Conservation (phyloP, 108 stramenopile genomes). For the Phaeodactylum tricornutum region DNA sequence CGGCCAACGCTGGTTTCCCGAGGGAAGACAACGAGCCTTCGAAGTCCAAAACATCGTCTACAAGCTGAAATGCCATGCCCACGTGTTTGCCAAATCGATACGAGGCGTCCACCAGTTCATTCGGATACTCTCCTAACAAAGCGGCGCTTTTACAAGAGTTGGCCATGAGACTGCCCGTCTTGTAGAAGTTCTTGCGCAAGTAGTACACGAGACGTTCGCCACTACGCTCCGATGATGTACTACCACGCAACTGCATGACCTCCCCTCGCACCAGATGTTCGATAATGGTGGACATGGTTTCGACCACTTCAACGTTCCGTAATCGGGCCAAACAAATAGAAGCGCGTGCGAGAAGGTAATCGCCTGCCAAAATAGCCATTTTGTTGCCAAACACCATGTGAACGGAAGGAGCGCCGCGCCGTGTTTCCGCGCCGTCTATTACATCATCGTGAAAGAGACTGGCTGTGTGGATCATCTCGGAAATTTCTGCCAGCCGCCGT, state of each 20-base stretch:
- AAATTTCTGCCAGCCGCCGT: slow-evolving; percentile 92
- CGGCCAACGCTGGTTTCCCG: slow-evolving; percentile 92
- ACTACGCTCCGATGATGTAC: slow-evolving; percentile 1
- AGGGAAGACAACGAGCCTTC: slow-evolving; percentile 71
- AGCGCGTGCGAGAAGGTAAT: slow-evolving; percentile 94
- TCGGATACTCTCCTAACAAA: slow-evolving; percentile 64
- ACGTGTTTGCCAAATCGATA: slow-evolving; percentile 93
- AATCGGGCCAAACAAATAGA: slow-evolving; percentile 90
- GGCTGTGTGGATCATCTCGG: slow-evolving; percentile 99
- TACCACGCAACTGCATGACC: slow-evolving; percentile 88
- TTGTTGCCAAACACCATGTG: slow-evolving; percentile 96
- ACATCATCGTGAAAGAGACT: slow-evolving; percentile 96
- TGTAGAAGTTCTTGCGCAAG: slow-evolving; percentile 95
- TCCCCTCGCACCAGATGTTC: slow-evolving; percentile 98
- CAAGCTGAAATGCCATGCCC: slow-evolving; percentile 97
- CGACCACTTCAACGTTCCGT: slow-evolving; percentile 89
- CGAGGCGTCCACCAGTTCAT: slow-evolving; percentile 57
- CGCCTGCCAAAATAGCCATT: slow-evolving; percentile 97
- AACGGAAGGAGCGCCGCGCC: slow-evolving; percentile 85
- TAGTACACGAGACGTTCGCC: slow-evolving; percentile 69
- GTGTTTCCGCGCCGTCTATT: slow-evolving; percentile 92
- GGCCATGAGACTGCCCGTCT: slow-evolving; percentile 96
- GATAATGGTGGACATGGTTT: slow-evolving; percentile 94
- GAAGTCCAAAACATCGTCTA: slow-evolving; percentile 97
- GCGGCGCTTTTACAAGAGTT: slow-evolving; percentile 91